Evolutionary conservation across 495 filamentous ascomycete genomes (phyloP).

Genomic region (Jackrogersella multiformis): DNA sequence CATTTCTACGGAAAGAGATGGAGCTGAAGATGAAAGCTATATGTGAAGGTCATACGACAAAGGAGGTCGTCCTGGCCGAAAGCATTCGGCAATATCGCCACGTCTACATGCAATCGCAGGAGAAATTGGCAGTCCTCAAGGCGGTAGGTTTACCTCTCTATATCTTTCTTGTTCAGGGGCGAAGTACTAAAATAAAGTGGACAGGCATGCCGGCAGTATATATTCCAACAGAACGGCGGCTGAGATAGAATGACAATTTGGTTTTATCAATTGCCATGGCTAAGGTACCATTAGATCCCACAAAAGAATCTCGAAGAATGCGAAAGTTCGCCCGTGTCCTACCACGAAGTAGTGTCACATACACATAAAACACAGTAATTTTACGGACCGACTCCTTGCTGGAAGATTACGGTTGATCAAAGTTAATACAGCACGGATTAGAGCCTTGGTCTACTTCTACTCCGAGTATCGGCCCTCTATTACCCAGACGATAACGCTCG

Average conservation of each 20-base stretch:
- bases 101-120: slow-evolving; percentile 79
- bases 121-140: slow-evolving; percentile 79
- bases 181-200: slow-evolving; percentile 37
- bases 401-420: slow-evolving; percentile 18
- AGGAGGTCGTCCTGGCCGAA: slow-evolving; percentile 76
- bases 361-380: slow-evolving; percentile 18
- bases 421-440: slow-evolving; percentile 16
- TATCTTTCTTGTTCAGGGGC: background rate
- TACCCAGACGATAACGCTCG: slow-evolving; percentile 23
- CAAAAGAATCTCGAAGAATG: slow-evolving; percentile 22
- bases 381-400: slow-evolving; percentile 30
- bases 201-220: slow-evolving; percentile 62
- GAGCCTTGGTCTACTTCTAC: slow-evolving; percentile 6
- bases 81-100: slow-evolving; percentile 85
- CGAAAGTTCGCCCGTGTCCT: slow-evolving; percentile 10
- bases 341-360: slow-evolving; percentile 23
- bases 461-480: slow-evolving; percentile 36
- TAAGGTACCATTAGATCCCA: slow-evolving; percentile 20
- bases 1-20: slow-evolving; percentile 98
- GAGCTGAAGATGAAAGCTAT: slow-evolving; percentile 94
- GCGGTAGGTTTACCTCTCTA: slow-evolving; percentile 58
- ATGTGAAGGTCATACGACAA: slow-evolving; percentile 83
- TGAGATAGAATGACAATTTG: slow-evolving; percentile 22
- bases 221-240: slow-evolving; percentile 48
- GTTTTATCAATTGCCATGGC: background rate